A percentile compares a stretch with the other conserved stretches of the same genome.
Conservation (phyloP, 495 filamentous ascomycete genomes). For the Annulohypoxylon bovei region DNA sequence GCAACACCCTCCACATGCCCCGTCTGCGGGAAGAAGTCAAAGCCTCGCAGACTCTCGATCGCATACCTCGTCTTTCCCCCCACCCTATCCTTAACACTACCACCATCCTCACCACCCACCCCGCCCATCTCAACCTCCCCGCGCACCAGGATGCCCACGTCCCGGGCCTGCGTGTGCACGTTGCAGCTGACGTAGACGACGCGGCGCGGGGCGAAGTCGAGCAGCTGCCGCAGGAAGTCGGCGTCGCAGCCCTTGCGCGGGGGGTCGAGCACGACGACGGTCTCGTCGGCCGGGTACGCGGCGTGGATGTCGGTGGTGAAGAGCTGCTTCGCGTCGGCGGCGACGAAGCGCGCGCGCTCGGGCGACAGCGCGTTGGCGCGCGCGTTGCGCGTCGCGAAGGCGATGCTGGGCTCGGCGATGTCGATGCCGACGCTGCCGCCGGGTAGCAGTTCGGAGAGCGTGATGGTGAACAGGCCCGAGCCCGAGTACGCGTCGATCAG, state of each 20-base stretch:
- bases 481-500: conserved; percentile 98
- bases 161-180: conserved; percentile 95
- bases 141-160: conserved; percentile 84
- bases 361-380: conserved; percentile 71
- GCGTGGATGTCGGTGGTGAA: conserved; percentile 75
- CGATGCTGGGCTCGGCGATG: conserved; percentile 73
- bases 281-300: conserved; percentile 77
- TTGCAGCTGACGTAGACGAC: conserved; percentile 97
- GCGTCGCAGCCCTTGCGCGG: conserved; percentile 94
- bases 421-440: conserved; percentile 60
- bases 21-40: conserved; percentile 99
- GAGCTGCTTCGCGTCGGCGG: conserved; percentile 82
- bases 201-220: conserved; percentile 76
- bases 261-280: conserved; percentile 90
- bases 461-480: conserved; percentile 95
- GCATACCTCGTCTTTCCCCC: conserved; percentile 68
- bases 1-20: conserved; percentile 96
- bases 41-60: conserved; percentile 91
- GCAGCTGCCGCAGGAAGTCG: conserved; percentile 80
- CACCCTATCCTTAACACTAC: neutral
- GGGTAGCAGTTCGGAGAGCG: conserved; percentile 81
- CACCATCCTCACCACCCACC: conserved; percentile 47
- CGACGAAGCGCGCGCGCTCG: conserved; percentile 75
- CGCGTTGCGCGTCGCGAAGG: conserved; percentile 81
- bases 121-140: conserved; percentile 54